These are phyloP conservation scores for Biscutella laevigata DNA, from an alignment of 441 rosid species.

Conservation along the genomic window DNA sequence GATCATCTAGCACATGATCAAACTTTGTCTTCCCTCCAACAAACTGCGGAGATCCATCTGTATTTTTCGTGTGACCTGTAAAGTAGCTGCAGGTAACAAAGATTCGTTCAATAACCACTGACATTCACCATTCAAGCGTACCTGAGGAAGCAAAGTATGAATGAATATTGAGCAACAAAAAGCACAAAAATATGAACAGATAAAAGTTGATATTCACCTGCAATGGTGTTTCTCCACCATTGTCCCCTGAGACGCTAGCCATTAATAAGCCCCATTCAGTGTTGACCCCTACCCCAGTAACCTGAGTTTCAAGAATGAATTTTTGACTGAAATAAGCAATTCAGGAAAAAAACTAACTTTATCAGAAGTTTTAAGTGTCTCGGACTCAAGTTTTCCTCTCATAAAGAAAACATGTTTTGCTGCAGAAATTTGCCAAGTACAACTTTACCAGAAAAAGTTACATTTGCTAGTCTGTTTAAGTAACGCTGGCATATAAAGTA, in stretches of 20 bases:
- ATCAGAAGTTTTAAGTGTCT: constrained; percentile 1
- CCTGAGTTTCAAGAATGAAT: constrained; percentile 35
- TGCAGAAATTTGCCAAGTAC: background rate
- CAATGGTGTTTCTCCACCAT: constrained; percentile 96
- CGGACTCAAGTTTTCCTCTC: background rate
- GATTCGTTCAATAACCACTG: constrained; percentile 11
- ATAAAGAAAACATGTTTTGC: background rate
- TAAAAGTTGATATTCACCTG: constrained; percentile 43
- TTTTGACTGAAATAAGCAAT: background rate
- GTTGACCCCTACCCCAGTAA: constrained; percentile 81
- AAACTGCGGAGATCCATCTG: constrained; percentile 41
- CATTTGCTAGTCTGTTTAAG: background rate
- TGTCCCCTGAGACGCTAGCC: constrained; percentile 95
- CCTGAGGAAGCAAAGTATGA: constrained; percentile 34
- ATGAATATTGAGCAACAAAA: constrained; percentile 8
- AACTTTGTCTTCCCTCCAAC: constrained; percentile 49
- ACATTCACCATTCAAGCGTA: constrained; percentile 67
- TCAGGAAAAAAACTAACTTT: background rate
- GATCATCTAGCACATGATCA: constrained; percentile 59
- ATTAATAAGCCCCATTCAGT: constrained; percentile 96
- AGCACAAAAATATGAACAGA: background rate
- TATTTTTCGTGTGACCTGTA: constrained; percentile 57
- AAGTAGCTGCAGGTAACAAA: constrained; percentile 49
- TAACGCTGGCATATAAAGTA: constrained; percentile 12
- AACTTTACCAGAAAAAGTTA: background rate